These are phyloP conservation scores for Neospermospora avenae DNA, from an alignment of 2,329 filamentous ascomycete genomes.

Conservation along the genomic window DNA sequence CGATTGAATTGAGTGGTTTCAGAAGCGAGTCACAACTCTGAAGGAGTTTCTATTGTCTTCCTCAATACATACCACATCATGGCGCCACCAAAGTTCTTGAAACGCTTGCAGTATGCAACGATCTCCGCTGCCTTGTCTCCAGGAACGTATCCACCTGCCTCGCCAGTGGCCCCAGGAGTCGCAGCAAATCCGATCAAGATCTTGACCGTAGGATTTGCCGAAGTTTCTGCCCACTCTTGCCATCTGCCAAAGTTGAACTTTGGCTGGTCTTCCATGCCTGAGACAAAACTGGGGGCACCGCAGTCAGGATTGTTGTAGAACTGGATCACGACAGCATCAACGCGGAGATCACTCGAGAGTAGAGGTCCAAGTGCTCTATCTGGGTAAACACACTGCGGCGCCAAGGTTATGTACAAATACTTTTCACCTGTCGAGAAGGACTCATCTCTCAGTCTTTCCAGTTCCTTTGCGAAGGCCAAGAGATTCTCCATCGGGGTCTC, in stretches of 20 bases:
- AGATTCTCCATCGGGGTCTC: constrained; percentile 58
- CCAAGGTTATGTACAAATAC: constrained; percentile 58
- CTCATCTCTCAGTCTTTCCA: constrained; percentile 53
- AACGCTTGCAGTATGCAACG: constrained; percentile 52
- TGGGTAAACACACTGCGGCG: constrained; percentile 66
- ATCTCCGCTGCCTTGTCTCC: constrained; percentile 46
- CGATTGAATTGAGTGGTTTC: too few species aligned
- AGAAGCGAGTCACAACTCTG: too few species aligned
- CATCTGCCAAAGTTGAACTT: constrained; percentile 62
- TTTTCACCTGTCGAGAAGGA: constrained; percentile 42
- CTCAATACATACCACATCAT: constrained; percentile 60
- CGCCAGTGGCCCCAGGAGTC: constrained; percentile 36
- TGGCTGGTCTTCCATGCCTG: constrained; percentile 43
- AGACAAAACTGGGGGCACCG: constrained; percentile 50
- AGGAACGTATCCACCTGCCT: constrained; percentile 48
- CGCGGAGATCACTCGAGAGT: constrained; percentile 48
- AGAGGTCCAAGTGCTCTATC: constrained; percentile 57
- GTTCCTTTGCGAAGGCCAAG: constrained; percentile 54
- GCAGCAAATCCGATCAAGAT: constrained; percentile 60
- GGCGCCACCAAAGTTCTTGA: constrained; percentile 60
- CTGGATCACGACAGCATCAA: constrained; percentile 42
- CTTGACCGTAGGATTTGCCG: constrained; percentile 57
- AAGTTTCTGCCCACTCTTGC: constrained; percentile 61
- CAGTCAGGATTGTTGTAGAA: constrained; percentile 51
- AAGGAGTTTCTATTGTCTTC: too few species aligned